Evolutionary conservation across 441 rosid genomes (phyloP).

Genomic region (Rhodomyrtus psidioides): DNA sequence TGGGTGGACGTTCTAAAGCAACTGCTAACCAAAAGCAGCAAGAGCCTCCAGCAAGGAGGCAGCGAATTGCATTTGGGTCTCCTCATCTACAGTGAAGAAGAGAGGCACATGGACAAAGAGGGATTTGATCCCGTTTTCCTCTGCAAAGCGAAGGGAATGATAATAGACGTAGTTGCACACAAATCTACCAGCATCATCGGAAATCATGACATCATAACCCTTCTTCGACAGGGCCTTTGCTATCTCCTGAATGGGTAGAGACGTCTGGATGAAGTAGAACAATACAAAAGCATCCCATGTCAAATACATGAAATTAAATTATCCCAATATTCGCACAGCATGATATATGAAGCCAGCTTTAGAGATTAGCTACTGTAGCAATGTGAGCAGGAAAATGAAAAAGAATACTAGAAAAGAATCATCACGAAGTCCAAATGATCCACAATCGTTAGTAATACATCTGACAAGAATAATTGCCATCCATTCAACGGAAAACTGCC

Average conservation of each 20-base stretch:
- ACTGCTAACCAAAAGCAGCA: slow-evolving; percentile 47
- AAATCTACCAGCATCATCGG: slow-evolving; percentile 92
- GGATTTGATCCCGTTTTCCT: slow-evolving; percentile 61
- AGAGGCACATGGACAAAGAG: slow-evolving; percentile 96
- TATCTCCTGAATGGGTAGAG: slow-evolving; percentile 72
- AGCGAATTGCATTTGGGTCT: slow-evolving; percentile 82
- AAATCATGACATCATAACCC: slow-evolving; percentile 71
- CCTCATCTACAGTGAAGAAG: slow-evolving; percentile 74
- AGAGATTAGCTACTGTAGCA: not conserved
- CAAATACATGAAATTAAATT: not conserved
- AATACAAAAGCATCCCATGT: not conserved
- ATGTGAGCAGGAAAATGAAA: not conserved
- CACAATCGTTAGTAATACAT: not conserved
- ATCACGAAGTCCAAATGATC: not conserved
- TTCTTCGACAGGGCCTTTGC: slow-evolving; percentile 51
- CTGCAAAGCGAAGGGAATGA: slow-evolving; percentile 86
- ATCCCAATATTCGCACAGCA: not conserved
- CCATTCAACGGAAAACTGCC: not conserved
- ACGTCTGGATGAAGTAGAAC: slow-evolving; percentile 38
- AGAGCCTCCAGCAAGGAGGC: slow-evolving; percentile 90
- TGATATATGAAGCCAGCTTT: not conserved
- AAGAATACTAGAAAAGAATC: not conserved
- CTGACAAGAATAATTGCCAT: not conserved
- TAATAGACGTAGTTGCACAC: slow-evolving; percentile 97
- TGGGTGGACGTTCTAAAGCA: slow-evolving; percentile 6